Evolutionary conservation across 257 asterid genomes (phyloP), one percentile per base, ranked within the genome.

Genomic region (Forsythia suspensa): DNA sequence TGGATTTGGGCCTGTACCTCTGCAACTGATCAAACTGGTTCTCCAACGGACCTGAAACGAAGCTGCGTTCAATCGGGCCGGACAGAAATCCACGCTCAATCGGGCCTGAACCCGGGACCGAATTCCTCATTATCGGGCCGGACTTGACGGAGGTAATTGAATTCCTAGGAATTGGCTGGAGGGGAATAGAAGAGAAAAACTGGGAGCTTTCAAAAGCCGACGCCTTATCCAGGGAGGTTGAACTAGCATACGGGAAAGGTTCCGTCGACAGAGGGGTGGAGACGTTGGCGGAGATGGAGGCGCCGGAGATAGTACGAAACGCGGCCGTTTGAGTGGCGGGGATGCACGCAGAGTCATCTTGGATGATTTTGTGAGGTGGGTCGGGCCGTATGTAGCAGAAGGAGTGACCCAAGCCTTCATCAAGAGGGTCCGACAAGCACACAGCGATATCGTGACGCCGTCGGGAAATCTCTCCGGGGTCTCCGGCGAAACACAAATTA

Each of bases 341-440:
- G 20, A 90, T 70, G 77, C 70, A 66, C 21, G 86, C 74, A 3
- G 91, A 71, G 29, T 89, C 93, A 39, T 87, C 89, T 0, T 85
- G 86, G 71, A 68, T 15, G 24, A 86, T 78, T 59, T 88, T 89
- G 46, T 79, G 84, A 73, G 51, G 80, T 9, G 89, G 84, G 85
- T 92, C 97, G 5, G 97, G 98, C 3, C 90, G 85, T 73, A 89
- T 89, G 89, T 95, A 93, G 86, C 94, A 92, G 85, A 91, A 95
- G 37, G 99, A 93, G 87, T 95, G 98, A 48, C 99, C 99, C 41
- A 95, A 37, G 0, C 99, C 99, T 76, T 95, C 99, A 74, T 93
- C 97, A 7, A 87, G 87, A 4, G 96, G 90, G 80, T 91, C 92
- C 2, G 94, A 83, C 0, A 86, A 13, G 48, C 74, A 81, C 5